phyloP scores from a whole-genome alignment of 768 basidiomycete species.

The Serpula lacrymans region DNA sequence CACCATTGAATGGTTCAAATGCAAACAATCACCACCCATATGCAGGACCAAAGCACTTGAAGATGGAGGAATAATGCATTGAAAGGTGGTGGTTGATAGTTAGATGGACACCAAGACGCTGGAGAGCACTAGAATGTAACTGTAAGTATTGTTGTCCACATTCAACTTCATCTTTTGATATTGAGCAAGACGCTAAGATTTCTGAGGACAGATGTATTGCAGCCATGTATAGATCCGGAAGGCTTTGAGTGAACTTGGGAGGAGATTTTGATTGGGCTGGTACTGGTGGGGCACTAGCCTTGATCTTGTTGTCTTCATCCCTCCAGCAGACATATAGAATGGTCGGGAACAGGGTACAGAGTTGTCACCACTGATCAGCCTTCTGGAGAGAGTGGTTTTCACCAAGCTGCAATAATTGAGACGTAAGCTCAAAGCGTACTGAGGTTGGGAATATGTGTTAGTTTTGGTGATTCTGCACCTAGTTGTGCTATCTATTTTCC shows the following conservation, averaged over 20 bases:
- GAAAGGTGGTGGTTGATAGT: slow-evolving; percentile 1
- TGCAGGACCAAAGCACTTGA: background rate
- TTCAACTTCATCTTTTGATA: slow-evolving; percentile 20
- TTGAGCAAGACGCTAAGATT: slow-evolving; percentile 13
- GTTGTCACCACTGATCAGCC: slow-evolving; percentile 29
- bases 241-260: too few species aligned
- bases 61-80: background rate
- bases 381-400: slow-evolving; percentile 31
- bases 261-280: slow-evolving; percentile 15
- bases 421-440: too few species aligned
- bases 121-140: slow-evolving; percentile 12
- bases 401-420: slow-evolving; percentile 24
- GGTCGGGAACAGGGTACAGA: slow-evolving; percentile 22
- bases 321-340: slow-evolving; percentile 24
- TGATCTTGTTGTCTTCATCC: slow-evolving; percentile 17
- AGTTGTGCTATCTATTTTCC: too few species aligned
- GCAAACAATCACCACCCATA: background rate
- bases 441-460: too few species aligned
- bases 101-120: slow-evolving; percentile 11
- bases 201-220: slow-evolving; percentile 17
- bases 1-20: background rate
- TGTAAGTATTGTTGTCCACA: slow-evolving; percentile 18
- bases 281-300: slow-evolving; percentile 11
- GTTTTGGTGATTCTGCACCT: too few species aligned
- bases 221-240: slow-evolving; percentile 15